phyloP scores from a whole-genome alignment of 1,139 yeast genomes.

The Taphrina populina region DNA sequence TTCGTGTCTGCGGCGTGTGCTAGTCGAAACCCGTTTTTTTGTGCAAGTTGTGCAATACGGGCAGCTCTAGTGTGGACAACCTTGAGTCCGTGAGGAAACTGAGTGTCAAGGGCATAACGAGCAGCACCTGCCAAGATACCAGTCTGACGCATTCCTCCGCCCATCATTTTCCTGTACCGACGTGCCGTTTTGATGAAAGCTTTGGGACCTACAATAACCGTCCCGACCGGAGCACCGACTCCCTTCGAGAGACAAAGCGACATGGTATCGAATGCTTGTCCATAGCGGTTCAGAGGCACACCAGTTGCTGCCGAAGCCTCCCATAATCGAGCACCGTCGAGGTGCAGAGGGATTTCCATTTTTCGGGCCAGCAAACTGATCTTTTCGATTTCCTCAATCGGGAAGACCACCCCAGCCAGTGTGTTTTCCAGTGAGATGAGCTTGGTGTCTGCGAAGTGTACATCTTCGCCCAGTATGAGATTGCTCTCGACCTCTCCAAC shows the following conservation, averaged over 20 bases:
- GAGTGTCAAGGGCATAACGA: slow-evolving; percentile 69
- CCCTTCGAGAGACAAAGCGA: slow-evolving; percentile 88
- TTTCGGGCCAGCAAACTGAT: slow-evolving; percentile 68
- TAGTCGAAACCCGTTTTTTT: slow-evolving; percentile 54
- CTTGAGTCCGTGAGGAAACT: slow-evolving; percentile 57
- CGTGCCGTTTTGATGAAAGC: slow-evolving; percentile 68
- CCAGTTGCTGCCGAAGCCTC: slow-evolving; percentile 80
- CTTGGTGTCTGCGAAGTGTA: slow-evolving; percentile 86
- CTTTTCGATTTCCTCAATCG: slow-evolving; percentile 72
- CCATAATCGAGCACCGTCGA: slow-evolving; percentile 97
- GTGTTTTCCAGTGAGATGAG: slow-evolving; percentile 86
- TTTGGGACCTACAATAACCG: slow-evolving; percentile 71
- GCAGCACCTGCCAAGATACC: slow-evolving; percentile 87
- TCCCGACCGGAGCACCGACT: slow-evolving; percentile 92
- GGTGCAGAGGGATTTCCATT: slow-evolving; percentile 68
- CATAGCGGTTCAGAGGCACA: slow-evolving; percentile 66
- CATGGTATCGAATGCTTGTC: slow-evolving; percentile 79
- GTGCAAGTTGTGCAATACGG: slow-evolving; percentile 63
- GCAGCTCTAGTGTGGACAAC: slow-evolving; percentile 68
- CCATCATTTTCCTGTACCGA: slow-evolving; percentile 88
- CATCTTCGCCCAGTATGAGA: slow-evolving; percentile 72
- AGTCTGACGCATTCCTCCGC: slow-evolving; percentile 91
- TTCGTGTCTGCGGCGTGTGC: slow-evolving; percentile 82
- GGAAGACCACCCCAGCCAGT: slow-evolving; percentile 76
- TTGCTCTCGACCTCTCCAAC: slow-evolving; percentile 69